Evolutionary conservation across 176 grass and related monocot species (phyloP).

Genomic region (barley (Hordeum vulgare)): MorexV3_pseudomolecules_assembly NC_058524.1:91809812-91810311

Average conservation of each 20-base stretch:
- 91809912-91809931: too few relatives aligned
- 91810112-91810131: constrained; percentile 67
- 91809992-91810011: constrained; percentile 65
- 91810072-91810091: constrained; percentile 55
- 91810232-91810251: too few relatives aligned
- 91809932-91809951: constrained; percentile 27
- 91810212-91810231: not conserved
- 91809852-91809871: too few relatives aligned
- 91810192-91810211: not conserved
- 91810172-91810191: not conserved
- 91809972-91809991: constrained; percentile 61
- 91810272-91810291: too few relatives aligned
- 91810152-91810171: not conserved
- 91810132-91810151: constrained; percentile 40
- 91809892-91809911: too few relatives aligned
- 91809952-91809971: constrained; percentile 68
- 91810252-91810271: too few relatives aligned
- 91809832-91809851: too few relatives aligned
- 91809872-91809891: too few relatives aligned
- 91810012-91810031: constrained; percentile 78
- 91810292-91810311: too few relatives aligned
- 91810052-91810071: constrained; percentile 72
- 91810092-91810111: constrained; percentile 82
- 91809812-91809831: too few relatives aligned
- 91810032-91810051: constrained; percentile 72